A percentile compares a stretch with the other conserved stretches of the same genome.
Evolutionary conservation across 2,329 filamentous ascomycete genomes (phyloP).

Genomic region (Ophiocordyceps camponoti-floridani): DNA sequence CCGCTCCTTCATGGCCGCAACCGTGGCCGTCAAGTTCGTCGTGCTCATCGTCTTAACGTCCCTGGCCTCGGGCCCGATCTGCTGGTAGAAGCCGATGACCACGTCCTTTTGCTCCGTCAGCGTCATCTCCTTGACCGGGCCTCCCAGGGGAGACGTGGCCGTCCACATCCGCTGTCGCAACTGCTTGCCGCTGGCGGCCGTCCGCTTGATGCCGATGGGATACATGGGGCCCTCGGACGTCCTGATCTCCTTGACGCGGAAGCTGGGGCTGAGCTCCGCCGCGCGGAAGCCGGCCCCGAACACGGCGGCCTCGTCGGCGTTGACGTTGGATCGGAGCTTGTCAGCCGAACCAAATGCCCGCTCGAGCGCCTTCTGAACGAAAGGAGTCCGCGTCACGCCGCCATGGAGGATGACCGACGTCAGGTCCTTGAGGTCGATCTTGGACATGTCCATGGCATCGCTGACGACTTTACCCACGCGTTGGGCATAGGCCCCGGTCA

Average conservation of each 20-base stretch:
- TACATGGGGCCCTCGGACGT: constrained; percentile 63
- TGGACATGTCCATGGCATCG: constrained; percentile 55
- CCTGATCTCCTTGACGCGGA: constrained; percentile 94
- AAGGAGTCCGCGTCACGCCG: constrained; percentile 76
- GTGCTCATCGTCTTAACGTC: constrained; percentile 52
- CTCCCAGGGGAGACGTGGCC: constrained; percentile 55
- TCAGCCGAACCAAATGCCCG: constrained; percentile 49
- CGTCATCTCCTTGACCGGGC: constrained; percentile 63
- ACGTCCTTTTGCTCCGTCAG: constrained; percentile 76
- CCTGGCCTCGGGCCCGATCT: constrained; percentile 38
- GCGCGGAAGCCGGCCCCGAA: constrained; percentile 93
- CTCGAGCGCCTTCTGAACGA: constrained; percentile 82
- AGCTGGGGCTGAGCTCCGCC: constrained; percentile 79
- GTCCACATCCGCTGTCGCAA: constrained; percentile 73
- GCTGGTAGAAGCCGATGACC: constrained; percentile 61
- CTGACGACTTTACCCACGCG: constrained; percentile 54
- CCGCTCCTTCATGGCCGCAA: constrained; percentile 61
- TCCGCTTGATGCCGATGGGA: constrained; percentile 59
- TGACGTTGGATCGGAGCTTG: constrained; percentile 86
- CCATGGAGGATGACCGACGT: constrained; percentile 89
- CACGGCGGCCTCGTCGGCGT: constrained; percentile 89
- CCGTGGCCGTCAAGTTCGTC: constrained; percentile 69
- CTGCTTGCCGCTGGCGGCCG: constrained; percentile 45
- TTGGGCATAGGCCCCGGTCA: constrained; percentile 49
- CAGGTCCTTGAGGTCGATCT: constrained; percentile 56